Base-by-base conservation (phyloP, 2,329 filamentous ascomycete genomes). In the Ceratocystis albifundus region DNA sequence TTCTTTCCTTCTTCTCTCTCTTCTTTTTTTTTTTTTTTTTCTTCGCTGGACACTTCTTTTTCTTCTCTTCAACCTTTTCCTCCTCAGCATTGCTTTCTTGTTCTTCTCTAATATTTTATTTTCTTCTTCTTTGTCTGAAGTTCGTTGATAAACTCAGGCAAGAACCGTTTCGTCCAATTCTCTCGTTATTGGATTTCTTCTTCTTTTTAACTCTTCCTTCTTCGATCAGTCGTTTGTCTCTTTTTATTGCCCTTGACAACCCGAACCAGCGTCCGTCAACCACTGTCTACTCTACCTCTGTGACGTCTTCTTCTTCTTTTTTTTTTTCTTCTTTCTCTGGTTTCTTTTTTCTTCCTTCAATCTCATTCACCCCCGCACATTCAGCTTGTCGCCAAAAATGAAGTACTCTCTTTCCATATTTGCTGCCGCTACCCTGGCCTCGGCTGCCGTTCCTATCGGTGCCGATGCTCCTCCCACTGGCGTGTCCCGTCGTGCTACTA, bases 391-490 rank as follows among this genome's bases (percentile, higher is more conserved):
- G 67, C 66, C 66, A 69, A 59, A 59, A 61, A 67, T 67, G 66
- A 67, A 67, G 66, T 32, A 64, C 65, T 62, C 61, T 46, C 61
- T 64, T 53, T 53, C 64, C 59, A 64, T 76, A 68, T 70, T 76
- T 70, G 69, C 84, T 68, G 73, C 80, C 64, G 77, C 80, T 68
- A 78, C 76, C 71, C 74, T 84, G 70, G 78, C 79, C 70, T 77
- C 78, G 71, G 71, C 78, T 68, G 74, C 73, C 67, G 80, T 77
- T 69, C 32, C 57, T 36, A 72, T 74, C 28, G 81, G 81, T 65
- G 76, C 75, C 10, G 82, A 83, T 62, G 83, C 82, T 36, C 74
- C 82, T 36, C 74, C 73, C 55, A 82, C 79, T 7, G 74, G 80
- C 69, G 74, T 78, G 22, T 79, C 80, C 6, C 82, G 82, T 74